These are phyloP conservation scores for Collybia mongolica DNA, from an alignment of 768 basidiomycete genomes.

Conservation along the genomic window DNA sequence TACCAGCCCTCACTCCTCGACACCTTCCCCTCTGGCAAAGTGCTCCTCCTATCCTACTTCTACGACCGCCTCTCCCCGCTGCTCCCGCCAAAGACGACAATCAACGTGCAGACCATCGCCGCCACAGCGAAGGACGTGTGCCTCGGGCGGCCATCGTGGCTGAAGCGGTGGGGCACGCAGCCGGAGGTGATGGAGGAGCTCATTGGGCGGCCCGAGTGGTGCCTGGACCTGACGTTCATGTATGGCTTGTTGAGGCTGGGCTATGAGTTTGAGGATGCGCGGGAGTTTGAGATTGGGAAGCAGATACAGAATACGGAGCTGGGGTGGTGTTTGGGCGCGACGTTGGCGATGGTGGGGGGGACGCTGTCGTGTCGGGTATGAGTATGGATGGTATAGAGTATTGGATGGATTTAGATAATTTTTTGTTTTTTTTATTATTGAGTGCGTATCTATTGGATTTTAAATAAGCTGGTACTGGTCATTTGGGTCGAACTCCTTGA, in stretches of 20 bases:
- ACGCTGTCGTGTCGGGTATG: slow-evolving; percentile 53
- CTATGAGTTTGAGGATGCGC: slow-evolving; percentile 77
- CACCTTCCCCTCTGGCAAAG: slow-evolving; percentile 81
- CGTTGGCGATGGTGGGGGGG: slow-evolving; percentile 68
- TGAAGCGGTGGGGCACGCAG: slow-evolving; percentile 40
- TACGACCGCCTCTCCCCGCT: slow-evolving; percentile 91
- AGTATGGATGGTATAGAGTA: background rate
- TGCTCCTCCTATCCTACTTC: slow-evolving; percentile 96
- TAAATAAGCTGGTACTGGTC: no score
- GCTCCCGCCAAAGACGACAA: slow-evolving; percentile 26
- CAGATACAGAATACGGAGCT: slow-evolving; percentile 87
- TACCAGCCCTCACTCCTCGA: slow-evolving; percentile 94
- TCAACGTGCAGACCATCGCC: slow-evolving; percentile 41
- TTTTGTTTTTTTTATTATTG: no score
- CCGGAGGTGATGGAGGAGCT: slow-evolving; percentile 55
- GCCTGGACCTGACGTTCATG: slow-evolving; percentile 96
- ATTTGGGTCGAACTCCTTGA: no score
- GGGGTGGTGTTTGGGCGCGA: slow-evolving; percentile 91
- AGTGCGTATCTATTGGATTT: no score
- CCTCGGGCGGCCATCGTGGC: slow-evolving; percentile 62
- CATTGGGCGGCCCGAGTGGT: slow-evolving; percentile 86
- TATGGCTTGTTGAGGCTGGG: slow-evolving; percentile 82
- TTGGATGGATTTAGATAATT: no score
- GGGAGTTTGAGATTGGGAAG: slow-evolving; percentile 81
- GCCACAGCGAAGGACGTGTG: slow-evolving; percentile 78